A percentile compares a stretch with the other conserved stretches of the same genome.
Evolutionary conservation across 2,329 filamentous ascomycete genomes (phyloP).

Genomic region (Monilinia polystroma): DNA sequence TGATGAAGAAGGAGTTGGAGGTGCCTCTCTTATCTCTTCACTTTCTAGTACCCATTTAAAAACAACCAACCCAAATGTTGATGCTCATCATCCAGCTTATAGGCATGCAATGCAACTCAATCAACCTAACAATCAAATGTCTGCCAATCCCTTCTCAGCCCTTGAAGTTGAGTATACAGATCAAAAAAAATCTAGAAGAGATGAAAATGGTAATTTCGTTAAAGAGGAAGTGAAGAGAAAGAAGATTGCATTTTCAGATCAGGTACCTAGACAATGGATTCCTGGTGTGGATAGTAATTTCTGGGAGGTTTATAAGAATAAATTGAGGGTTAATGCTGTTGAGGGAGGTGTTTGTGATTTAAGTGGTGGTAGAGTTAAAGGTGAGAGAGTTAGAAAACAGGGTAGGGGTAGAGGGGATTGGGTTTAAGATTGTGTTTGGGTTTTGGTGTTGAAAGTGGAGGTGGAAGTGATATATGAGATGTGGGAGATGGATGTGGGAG

Average conservation of each 20-base stretch:
- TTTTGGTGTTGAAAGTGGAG: not conserved
- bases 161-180: not conserved
- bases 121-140: not conserved
- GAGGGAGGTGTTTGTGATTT: conserved; percentile 37
- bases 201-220: not conserved
- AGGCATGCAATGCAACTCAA: conserved; percentile 26
- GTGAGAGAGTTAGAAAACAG: not conserved
- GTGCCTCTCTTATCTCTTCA: conserved; percentile 1
- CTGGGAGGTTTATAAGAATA: conserved; percentile 39
- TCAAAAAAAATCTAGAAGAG: not conserved
- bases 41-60: not conserved
- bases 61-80: not conserved
- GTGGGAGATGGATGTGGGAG: no score
- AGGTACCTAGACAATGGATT: conserved; percentile 28
- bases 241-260: conserved; percentile 11
- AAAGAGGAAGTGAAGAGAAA: not conserved
- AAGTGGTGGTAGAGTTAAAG: not conserved
- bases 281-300: conserved; percentile 30
- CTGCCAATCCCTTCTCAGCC: conserved; percentile 2
- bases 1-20: conserved; percentile 21
- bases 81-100: not conserved
- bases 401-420: not conserved
- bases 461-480: not conserved
- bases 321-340: conserved; percentile 39
- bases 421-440: not conserved